Evolutionary conservation across 2,329 filamentous ascomycete genomes (phyloP), one percentile per base, ranked within the genome.

Genomic region (Grosmannia penicillata): DNA sequence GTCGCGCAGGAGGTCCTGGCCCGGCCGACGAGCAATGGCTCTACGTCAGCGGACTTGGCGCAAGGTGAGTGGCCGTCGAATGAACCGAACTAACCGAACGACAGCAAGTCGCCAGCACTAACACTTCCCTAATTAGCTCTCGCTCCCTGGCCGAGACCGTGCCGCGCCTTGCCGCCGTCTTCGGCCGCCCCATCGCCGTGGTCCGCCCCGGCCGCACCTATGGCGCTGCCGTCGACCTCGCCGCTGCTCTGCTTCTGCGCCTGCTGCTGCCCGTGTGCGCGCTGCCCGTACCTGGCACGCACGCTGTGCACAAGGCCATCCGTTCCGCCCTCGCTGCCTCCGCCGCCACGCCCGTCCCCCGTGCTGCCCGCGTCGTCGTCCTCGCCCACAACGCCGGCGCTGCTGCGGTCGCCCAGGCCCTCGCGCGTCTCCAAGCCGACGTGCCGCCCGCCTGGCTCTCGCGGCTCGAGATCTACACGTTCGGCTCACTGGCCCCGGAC

Each of bases 191-290:
- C 33, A 60, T 74, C 44, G 66, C 60, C 31, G 66, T 65, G 50
- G 65, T 72, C 33, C 64, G 70, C 43, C 56, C 60, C 41, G 36
- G 33, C 1, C 57, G 59, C 23, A 62, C 70, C 9, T 60, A 67
- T 23, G 71, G 73, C 43, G 57, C 68, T 3, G 58, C 68, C 26
- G 65, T 72, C 47, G 71, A 75, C 48, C 51, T 71, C 19, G 46
- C 70, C 30, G 55, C 45, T 15, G 42, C 51, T n/a, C 46, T 56
- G 28, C 33, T 59, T 4, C 55, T 55, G 39, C 52, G 56, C 5
- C 56, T 50, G 15, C 41, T 55, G 19, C 39, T 53, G 8, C 38
- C 58, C 15, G 30, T 35, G 3, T 35, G 33, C 13, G 27, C 28
- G 2, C 24, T 39, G 3, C 51, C 56, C 3, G 54, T 49, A 2